These are phyloP conservation scores for Calonectria pseudoturangicola DNA, from an alignment of 2,329 filamentous ascomycete genomes.

Conservation along the genomic window DNA sequence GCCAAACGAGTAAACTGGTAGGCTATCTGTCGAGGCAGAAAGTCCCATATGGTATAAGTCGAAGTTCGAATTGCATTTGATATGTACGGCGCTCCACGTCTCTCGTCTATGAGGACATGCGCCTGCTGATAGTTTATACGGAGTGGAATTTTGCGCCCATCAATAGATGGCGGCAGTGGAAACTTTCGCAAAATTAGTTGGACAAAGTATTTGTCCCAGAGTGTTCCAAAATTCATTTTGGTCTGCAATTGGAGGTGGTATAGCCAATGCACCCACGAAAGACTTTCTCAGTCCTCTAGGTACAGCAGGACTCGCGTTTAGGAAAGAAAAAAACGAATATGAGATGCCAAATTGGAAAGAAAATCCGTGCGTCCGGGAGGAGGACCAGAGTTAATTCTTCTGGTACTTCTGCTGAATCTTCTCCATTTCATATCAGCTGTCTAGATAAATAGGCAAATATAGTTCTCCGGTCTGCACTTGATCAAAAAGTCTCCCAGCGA, in stretches of 20 bases:
- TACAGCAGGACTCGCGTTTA: no score
- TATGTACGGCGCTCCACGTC: constrained; percentile 69
- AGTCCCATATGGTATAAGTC: constrained; percentile 89
- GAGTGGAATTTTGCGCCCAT: constrained; percentile 12
- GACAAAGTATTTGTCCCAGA: background rate
- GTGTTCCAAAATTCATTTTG: background rate
- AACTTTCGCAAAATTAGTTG: background rate
- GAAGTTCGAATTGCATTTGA: constrained; percentile 85
- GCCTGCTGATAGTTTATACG: background rate
- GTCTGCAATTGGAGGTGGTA: background rate
- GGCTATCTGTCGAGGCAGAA: constrained; percentile 87
- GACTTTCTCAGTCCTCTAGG: no score
- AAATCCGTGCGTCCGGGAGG: no score
- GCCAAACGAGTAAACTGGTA: constrained; percentile 91
- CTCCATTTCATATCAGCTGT: no score
- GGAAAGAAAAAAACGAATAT: no score
- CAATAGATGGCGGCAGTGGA: background rate
- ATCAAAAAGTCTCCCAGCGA: background rate
- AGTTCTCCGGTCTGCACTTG: background rate
- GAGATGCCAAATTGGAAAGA: no score
- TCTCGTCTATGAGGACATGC: constrained; percentile 65
- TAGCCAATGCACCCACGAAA: background rate
- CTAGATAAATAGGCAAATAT: background rate
- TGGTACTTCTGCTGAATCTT: no score
- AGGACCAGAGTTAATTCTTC: no score